Conservation (phyloP, 257 asterid genomes). For the Scutellaria minor region DNA sequence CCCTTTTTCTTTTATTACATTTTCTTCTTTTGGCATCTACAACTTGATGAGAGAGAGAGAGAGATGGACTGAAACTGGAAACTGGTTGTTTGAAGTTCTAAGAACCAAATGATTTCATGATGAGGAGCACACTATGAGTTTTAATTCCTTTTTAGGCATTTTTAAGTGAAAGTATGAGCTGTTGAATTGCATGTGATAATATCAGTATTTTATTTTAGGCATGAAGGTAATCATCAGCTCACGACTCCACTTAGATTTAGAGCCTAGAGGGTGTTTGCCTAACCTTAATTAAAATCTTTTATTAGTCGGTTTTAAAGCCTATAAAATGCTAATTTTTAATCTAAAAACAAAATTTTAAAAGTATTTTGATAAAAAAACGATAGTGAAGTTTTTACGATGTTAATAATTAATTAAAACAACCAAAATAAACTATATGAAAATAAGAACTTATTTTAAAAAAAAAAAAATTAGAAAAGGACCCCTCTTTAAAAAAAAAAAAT, state of each 20-base stretch:
- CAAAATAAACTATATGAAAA: too few species aligned
- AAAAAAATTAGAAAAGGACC: too few species aligned
- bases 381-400: too few species aligned
- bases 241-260: neutral
- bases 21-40: constrained; percentile 19
- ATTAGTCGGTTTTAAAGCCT: too few species aligned
- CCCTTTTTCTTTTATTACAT: neutral
- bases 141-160: neutral
- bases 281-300: too few species aligned
- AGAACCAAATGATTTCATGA: constrained; percentile 15
- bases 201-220: neutral
- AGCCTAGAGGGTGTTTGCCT: too few species aligned
- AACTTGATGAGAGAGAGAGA: constrained; percentile 8
- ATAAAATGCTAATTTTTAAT: too few species aligned
- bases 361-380: too few species aligned
- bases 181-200: neutral
- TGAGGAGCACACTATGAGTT: constrained; percentile 1
- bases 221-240: neutral
- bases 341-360: too few species aligned
- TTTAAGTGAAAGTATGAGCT: neutral
- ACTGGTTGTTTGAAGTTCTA: neutral
- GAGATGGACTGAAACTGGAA: constrained; percentile 1
- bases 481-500: too few species aligned
- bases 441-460: too few species aligned
- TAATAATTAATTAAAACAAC: too few species aligned